These are phyloP conservation scores for Cubamyces lactineus DNA, from an alignment of 768 basidiomycete species.

Conservation along the genomic window DNA sequence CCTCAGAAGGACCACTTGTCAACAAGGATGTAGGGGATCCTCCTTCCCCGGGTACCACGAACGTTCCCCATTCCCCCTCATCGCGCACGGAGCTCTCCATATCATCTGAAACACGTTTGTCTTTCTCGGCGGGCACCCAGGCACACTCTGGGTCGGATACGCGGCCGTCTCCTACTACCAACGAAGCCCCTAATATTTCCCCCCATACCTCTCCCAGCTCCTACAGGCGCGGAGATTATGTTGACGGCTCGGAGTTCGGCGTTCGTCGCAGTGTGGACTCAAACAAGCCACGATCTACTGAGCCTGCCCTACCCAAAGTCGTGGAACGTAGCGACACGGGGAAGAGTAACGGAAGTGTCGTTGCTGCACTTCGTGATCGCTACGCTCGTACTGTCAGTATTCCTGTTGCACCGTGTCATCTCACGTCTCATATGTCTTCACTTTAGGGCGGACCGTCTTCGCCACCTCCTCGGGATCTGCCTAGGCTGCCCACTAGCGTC, in stretches of 20 bases:
- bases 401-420: background rate
- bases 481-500: slow-evolving; percentile 65
- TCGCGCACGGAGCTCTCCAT: background rate
- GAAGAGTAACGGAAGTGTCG: slow-evolving; percentile 58
- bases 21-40: background rate
- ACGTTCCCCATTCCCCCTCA: background rate
- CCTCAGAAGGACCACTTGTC: background rate
- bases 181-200: background rate
- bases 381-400: slow-evolving; percentile 59
- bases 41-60: background rate
- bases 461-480: slow-evolving; percentile 62
- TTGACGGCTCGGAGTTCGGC: slow-evolving; percentile 34
- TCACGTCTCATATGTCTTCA: background rate
- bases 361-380: slow-evolving; percentile 69
- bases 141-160: background rate
- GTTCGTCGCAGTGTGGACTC: slow-evolving; percentile 27
- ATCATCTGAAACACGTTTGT: background rate
- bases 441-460: slow-evolving; percentile 54
- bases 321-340: slow-evolving; percentile 58
- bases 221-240: slow-evolving; percentile 24
- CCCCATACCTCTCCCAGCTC: background rate
- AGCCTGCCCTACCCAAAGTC: slow-evolving; percentile 15
- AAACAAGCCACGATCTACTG: slow-evolving; percentile 29
- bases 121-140: background rate
- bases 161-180: background rate